Conservation (phyloP, 192 early-diverging fungal genomes). For the Haplosporangium gracile region DNA sequence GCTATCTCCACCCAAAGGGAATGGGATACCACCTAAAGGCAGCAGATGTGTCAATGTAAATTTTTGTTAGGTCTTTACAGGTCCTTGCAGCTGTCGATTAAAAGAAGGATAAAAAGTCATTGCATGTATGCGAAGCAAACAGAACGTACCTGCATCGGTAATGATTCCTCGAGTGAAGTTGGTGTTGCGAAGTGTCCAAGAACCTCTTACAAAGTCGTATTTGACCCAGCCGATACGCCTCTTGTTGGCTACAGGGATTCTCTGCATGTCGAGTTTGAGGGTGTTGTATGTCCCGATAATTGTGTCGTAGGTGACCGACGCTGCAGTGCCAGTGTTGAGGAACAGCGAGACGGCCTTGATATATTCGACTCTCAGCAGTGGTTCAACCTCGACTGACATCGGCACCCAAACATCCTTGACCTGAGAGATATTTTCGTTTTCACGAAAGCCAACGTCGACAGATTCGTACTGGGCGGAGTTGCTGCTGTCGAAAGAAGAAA, state of each 20-base stretch:
- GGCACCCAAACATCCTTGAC: conserved; percentile 30
- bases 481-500: not conserved
- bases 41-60: not conserved
- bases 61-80: not conserved
- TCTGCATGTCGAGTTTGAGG: conserved; percentile 18
- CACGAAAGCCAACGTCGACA: conserved; percentile 13
- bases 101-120: not conserved
- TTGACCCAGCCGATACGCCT: conserved; percentile 57
- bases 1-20: conserved; percentile 29
- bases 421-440: not conserved
- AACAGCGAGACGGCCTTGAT: conserved; percentile 59
- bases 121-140: not conserved
- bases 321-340: conserved; percentile 40
- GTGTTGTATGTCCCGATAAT: conserved; percentile 44
- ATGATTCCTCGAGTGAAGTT: conserved; percentile 55
- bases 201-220: conserved; percentile 39
- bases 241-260: conserved; percentile 22
- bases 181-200: conserved; percentile 45
- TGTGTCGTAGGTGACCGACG: conserved; percentile 35
- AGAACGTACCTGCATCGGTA: conserved; percentile 54
- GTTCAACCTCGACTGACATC: conserved; percentile 35
- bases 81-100: not conserved
- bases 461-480: conserved; percentile 1
- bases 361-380: conserved; percentile 47
- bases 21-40: conserved; percentile 26